A percentile compares a stretch with the other conserved stretches of the same genome.
Evolutionary conservation across 129 eudicot genomes (phyloP).

Genomic region (Pseudognaphalium luteoalbum): DNA sequence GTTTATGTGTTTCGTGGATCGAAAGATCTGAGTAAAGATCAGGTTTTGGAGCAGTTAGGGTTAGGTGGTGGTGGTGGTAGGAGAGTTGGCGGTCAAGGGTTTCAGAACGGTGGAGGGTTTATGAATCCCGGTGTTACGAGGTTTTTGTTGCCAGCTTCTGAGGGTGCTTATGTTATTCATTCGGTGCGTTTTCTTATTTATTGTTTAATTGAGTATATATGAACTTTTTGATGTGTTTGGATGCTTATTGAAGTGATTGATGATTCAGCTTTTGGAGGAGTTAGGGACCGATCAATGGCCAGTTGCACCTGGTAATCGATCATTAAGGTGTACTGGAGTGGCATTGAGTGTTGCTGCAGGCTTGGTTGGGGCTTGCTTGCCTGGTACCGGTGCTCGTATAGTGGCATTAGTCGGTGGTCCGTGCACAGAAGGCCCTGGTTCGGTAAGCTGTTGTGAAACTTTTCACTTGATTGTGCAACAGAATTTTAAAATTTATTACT

Average conservation of each 20-base stretch:
- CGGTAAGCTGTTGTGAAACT: slow-evolving; percentile 45
- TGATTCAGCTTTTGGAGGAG: slow-evolving; percentile 82
- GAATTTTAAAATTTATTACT: background rate
- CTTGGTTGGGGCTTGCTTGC: slow-evolving; percentile 76
- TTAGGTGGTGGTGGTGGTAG: slow-evolving; percentile 48
- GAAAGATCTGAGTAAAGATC: slow-evolving; percentile 79
- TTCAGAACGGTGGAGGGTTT: slow-evolving; percentile 48
- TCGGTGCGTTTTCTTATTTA: slow-evolving; percentile 44
- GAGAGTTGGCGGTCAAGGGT: slow-evolving; percentile 53
- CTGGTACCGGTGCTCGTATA: slow-evolving; percentile 86
- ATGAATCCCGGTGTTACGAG: slow-evolving; percentile 50
- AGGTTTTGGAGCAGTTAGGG: slow-evolving; percentile 92
- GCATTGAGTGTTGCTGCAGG: slow-evolving; percentile 94
- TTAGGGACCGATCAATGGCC: slow-evolving; percentile 88
- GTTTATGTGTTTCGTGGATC: slow-evolving; percentile 84
- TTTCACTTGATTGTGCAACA: background rate
- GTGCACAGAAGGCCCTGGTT: slow-evolving; percentile 95
- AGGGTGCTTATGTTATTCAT: slow-evolving; percentile 75
- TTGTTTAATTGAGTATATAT: slow-evolving; percentile 7
- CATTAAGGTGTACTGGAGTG: slow-evolving; percentile 91
- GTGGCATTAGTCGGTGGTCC: slow-evolving; percentile 95
- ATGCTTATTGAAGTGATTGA: slow-evolving; percentile 22
- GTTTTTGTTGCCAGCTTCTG: slow-evolving; percentile 88
- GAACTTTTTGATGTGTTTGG: slow-evolving; percentile 9
- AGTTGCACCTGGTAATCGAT: slow-evolving; percentile 76